Base-by-base conservation (phyloP, 441 rosid genomes). In the Breynia disticha region DNA sequence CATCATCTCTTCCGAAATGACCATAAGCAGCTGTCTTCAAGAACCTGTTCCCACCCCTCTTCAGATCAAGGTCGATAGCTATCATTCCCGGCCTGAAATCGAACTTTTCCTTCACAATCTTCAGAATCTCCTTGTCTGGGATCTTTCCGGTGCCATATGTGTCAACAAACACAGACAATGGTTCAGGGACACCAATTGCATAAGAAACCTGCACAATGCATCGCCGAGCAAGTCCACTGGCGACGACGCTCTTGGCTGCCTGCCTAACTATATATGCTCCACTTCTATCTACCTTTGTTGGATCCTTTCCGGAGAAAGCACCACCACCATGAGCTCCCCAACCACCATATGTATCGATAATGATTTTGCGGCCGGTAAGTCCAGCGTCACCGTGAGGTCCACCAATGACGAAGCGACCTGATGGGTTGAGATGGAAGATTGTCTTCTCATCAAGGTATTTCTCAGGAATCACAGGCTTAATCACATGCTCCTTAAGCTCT, bases 321-420 rank as follows among this genome's bases (percentile, higher is more conserved):
- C 80, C 75, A 4, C 80, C 77, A 20, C 77, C 75, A 7, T 72
- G 77, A 38, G 80, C 80, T 48, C 77, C 80, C 80, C 80, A 76
- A 4, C 77, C 80, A 61, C 80, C 80, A 24, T 72, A 76, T 16
- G 75, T 72, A 39, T 76, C 73, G 7, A 76, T 76, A 52, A 79
- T 79, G 63, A 79, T 79, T 67, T 79, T 79, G 49, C 81, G 70
- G 2, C 84, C 81, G 8, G 84, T 79, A 39, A 79, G 84, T 48
- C 81, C 81, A 1, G 84, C 84, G 56, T 76, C 84, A 48, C 81
- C 81, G 4, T 79, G 84, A 22, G 84, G 84, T 0, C 84, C 81
- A 49, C 84, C 84, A 44, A 74, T 79, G 43, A 73, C 84, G 11
- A 76, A 79, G 3, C 84, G 71, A 43, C 79, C 81, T 0, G 81